phyloP scores from a whole-genome alignment of 805 yeast genomes.

The Ogataea glucozyma region DNA sequence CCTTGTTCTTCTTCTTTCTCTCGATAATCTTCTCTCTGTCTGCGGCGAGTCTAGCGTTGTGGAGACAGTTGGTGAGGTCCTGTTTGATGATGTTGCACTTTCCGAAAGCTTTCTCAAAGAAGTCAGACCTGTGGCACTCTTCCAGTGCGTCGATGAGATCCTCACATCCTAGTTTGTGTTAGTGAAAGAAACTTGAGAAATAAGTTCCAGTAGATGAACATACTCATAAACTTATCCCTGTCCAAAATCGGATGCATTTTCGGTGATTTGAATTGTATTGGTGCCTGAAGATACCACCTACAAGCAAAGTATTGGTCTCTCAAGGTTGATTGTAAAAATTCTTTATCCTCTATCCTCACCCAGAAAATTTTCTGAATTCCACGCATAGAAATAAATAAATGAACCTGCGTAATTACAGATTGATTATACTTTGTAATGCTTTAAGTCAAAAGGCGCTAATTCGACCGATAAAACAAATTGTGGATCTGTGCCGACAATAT shows the following conservation, averaged over 20 bases:
- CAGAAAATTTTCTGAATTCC: too few relatives aligned
- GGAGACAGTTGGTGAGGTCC: slow-evolving; percentile 76
- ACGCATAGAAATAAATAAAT: too few relatives aligned
- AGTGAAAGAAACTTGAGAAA: not conserved
- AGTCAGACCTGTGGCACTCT: slow-evolving; percentile 77
- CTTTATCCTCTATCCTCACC: too few relatives aligned
- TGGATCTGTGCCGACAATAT: not conserved
- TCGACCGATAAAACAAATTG: too few relatives aligned
- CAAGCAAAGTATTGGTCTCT: too few relatives aligned
- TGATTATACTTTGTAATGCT: too few relatives aligned
- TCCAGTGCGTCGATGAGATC: slow-evolving; percentile 85
- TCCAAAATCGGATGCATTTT: slow-evolving; percentile 37
- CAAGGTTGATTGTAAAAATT: too few relatives aligned
- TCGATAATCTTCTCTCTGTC: slow-evolving; percentile 55
- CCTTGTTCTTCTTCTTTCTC: slow-evolving; percentile 57
- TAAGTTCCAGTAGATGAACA: slow-evolving; percentile 15
- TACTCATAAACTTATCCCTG: slow-evolving; percentile 33
- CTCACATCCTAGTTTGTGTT: slow-evolving; percentile 56
- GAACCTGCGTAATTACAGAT: too few relatives aligned
- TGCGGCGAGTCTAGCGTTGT: slow-evolving; percentile 66
- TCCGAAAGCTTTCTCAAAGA: slow-evolving; percentile 72
- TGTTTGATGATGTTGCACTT: slow-evolving; percentile 82
- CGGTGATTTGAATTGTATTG: not conserved
- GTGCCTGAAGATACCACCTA: too few relatives aligned
- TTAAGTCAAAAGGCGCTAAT: too few relatives aligned